phyloP scores from a whole-genome alignment of 768 basidiomycete genomes.

The Pleurotus pulmonarius region DNA sequence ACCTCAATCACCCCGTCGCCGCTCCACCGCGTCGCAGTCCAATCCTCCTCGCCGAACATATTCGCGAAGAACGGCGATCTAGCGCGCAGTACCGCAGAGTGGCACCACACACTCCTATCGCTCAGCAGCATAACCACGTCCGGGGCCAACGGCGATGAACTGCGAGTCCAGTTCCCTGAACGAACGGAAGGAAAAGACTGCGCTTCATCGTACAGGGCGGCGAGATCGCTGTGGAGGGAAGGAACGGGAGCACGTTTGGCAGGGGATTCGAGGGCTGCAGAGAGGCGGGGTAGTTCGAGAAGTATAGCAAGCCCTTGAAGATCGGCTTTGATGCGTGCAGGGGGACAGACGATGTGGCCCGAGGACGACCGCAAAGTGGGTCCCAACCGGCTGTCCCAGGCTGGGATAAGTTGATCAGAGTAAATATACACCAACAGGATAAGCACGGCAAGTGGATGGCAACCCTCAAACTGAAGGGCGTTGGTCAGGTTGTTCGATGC shows the following conservation, averaged over 20 bases:
- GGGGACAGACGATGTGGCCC: conserved; percentile 34
- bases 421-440: conserved; percentile 86
- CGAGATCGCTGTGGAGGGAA: conserved; percentile 49
- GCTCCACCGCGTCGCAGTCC: conserved; percentile 67
- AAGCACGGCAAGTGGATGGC: conserved; percentile 64
- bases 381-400: conserved; percentile 79
- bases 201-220: conserved; percentile 40
- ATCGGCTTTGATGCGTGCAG: conserved; percentile 55
- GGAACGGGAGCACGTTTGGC: conserved; percentile 51
- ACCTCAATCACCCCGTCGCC: conserved; percentile 52
- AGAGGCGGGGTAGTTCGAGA: conserved; percentile 55
- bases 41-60: conserved; percentile 80
- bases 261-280: conserved; percentile 51
- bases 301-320: conserved; percentile 54
- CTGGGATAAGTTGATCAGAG: conserved; percentile 73
- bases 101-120: conserved; percentile 61
- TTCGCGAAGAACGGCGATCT: conserved; percentile 80
- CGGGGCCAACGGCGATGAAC: conserved; percentile 32
- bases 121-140: conserved; percentile 73
- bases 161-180: conserved; percentile 4
- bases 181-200: conserved; percentile 15
- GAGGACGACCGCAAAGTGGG: conserved; percentile 37
- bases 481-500: not conserved
- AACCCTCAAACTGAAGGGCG: conserved; percentile 37
- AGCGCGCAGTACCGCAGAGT: conserved; percentile 77